Base-by-base conservation (phyloP, 805 yeast genomes). In the Zygotorulaspora sp. region DNA sequence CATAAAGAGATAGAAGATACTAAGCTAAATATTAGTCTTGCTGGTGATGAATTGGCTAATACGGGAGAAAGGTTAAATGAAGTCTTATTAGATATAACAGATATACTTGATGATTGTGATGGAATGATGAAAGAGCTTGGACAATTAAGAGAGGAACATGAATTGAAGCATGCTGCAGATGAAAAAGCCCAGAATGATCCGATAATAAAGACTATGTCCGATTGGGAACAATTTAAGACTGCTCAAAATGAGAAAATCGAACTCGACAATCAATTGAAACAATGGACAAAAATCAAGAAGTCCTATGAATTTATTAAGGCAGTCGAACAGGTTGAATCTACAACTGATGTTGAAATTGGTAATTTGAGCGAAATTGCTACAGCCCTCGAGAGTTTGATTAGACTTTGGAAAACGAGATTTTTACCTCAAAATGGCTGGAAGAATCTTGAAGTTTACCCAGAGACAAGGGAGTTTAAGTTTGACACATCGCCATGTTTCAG, bases 101-200 rank as follows among this genome's bases (percentile, higher is more conserved):
- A 45, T 27, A 50, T 49, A 4, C 33, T 58, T 4, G 61, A 57
- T 12, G 50, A 50, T 12, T 60, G 62, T 37, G 45, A 45, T 37
- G 36, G 38, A 12, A 36, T 53, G 18, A 31, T 52, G 16, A 43
- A 41, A 7, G 55, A 53, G 27, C 43, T 54, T 16, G 52, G 49
- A 4, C 22, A 24, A 1, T 33, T 50, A 11, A 44, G 50, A 38
- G 36, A 36, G n/a, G 50, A 41, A 12, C 24, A 25, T 6, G 34
- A 38, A 8, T 32, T 24, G 6, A 27, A 20, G 2, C 28, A 43
- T 17, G 43, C 34, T 11, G 38, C 38, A 19, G 25, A 36, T 2
- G 36, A 35, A 21, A 45, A 41, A 37, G 24, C 22, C 1, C 29
- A 37, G 7, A 32, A 37, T 16, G 32, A 32, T 15, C 38, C 47